phyloP scores from a whole-genome alignment of 2,329 filamentous ascomycete genomes.

The Phyllosticta citrichinensis region DNA sequence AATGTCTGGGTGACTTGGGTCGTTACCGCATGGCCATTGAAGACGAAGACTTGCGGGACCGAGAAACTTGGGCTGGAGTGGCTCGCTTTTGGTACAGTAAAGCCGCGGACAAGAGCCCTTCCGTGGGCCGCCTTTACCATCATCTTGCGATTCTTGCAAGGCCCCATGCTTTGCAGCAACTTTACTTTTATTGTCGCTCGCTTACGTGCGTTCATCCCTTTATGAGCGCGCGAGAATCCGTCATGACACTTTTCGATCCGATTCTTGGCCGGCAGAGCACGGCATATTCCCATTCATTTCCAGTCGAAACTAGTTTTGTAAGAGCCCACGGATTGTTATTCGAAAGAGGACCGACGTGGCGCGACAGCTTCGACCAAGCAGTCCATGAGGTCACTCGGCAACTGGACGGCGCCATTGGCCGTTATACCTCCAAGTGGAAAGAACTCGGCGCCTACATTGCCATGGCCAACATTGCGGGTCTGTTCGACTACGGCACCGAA shows the following conservation, averaged over 20 bases:
- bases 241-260: conserved; percentile 56
- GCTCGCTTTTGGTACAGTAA: conserved; percentile 77
- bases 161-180: conserved; percentile 58
- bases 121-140: conserved; percentile 72
- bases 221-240: conserved; percentile 55
- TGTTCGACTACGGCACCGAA: conserved; percentile 46
- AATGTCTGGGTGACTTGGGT: conserved; percentile 78
- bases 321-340: conserved; percentile 57
- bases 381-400: conserved; percentile 41
- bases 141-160: conserved; percentile 73
- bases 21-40: conserved; percentile 89
- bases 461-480: conserved; percentile 44
- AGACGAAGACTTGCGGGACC: conserved; percentile 62
- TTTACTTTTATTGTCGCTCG: conserved; percentile 63
- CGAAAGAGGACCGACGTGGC: conserved; percentile 34
- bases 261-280: conserved; percentile 31
- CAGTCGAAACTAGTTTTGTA: conserved; percentile 52
- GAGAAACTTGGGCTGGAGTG: conserved; percentile 73
- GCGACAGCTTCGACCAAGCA: conserved; percentile 36
- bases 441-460: conserved; percentile 49
- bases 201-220: conserved; percentile 61
- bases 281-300: conserved; percentile 22
- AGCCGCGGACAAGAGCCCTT: conserved; percentile 66
- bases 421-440: conserved; percentile 43
- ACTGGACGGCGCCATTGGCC: conserved; percentile 49